Percentiles rank a stretch among this genome's conserved stretches.
These are phyloP conservation scores for Zygoascus biomembranicola DNA, from an alignment of 805 yeast species.

Conservation along the genomic window DNA sequence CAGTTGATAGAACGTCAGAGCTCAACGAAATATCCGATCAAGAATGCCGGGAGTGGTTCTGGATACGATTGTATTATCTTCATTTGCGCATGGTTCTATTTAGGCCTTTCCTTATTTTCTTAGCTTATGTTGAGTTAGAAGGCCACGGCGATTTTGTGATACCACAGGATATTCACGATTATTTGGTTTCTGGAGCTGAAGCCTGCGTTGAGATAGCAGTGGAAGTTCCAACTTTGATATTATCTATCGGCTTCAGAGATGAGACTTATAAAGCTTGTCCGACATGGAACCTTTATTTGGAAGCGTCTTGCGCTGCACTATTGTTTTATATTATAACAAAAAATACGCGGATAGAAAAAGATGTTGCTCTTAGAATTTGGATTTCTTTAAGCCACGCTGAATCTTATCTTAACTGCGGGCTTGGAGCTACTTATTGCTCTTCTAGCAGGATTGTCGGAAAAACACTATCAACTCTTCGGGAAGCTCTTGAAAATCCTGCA, in stretches of 20 bases:
- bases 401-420: slow-evolving; percentile 6
- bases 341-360: background rate
- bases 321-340: slow-evolving; percentile 5
- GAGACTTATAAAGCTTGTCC: background rate
- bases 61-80: slow-evolving; percentile 6
- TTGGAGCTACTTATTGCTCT: background rate
- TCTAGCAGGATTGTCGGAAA: slow-evolving; percentile 4
- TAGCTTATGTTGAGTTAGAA: background rate
- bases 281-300: slow-evolving; percentile 6
- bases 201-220: slow-evolving; percentile 5
- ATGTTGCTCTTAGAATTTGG: slow-evolving; percentile 7
- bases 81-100: slow-evolving; percentile 5
- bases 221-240: slow-evolving; percentile 7
- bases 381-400: slow-evolving; percentile 5
- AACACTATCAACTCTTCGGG: background rate
- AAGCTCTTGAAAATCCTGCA: background rate
- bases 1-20: slow-evolving; percentile 3
- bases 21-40: slow-evolving; percentile 3
- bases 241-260: slow-evolving; percentile 5
- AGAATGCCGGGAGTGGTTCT: slow-evolving; percentile 9
- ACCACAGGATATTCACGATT: background rate
- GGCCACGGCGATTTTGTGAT: no score
- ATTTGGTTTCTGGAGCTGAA: background rate
- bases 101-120: slow-evolving; percentile 7
- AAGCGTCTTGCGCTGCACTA: slow-evolving; percentile 2